Evolutionary conservation across 2,329 filamentous ascomycete species (phyloP), one percentile per base, ranked within the genome.

Genomic region (Penicillium freii): DNA sequence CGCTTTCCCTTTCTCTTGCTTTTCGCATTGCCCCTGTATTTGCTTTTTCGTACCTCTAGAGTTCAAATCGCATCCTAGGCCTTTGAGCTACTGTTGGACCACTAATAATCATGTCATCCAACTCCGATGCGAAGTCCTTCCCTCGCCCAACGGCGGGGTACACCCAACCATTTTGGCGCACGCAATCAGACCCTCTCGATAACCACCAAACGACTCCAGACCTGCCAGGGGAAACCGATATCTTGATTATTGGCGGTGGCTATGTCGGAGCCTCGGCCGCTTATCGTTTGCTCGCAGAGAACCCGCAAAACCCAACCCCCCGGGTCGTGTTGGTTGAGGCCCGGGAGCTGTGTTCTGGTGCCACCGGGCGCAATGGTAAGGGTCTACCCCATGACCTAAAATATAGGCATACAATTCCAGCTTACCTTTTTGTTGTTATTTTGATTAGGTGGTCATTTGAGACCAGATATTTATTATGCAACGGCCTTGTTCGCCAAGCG

Each of bases 231-330:
- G 53, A 72, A 36, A 68, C 67, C 17, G 78, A 81, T 29, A 73
- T 82, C 39, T 68, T 76, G 7, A 75, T 82, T 29, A 74, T 81
- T 5, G 80, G 80, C 0, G 73, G 77, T 4, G 80, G 80, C 0
- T 79, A 76, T 45, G 72, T 79, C 0, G 80, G 80, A 0, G 73
- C 73, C 0, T 73, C 75, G 0, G 71, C 75, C 1, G 74, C 75
- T 0, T 77, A 77, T 46, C 74, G 81, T 51, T 69, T 78, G 5
- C 54, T 78, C 1, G 54, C 47, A 4, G 56, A 56, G 15, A 23
- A 47, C 59, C 21, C 50, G 46, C 40, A 60, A 59, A 21, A 47
- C 43, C 25, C 62, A 58, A 4, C 51, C 3, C 59, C 56, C 0
- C 69, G 65, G 0, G 69, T 77, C 6, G 65, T 72, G 0, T 68